phyloP scores from a whole-genome alignment of 2,329 filamentous ascomycete genomes.

The Madurella mycetomatis region DNA sequence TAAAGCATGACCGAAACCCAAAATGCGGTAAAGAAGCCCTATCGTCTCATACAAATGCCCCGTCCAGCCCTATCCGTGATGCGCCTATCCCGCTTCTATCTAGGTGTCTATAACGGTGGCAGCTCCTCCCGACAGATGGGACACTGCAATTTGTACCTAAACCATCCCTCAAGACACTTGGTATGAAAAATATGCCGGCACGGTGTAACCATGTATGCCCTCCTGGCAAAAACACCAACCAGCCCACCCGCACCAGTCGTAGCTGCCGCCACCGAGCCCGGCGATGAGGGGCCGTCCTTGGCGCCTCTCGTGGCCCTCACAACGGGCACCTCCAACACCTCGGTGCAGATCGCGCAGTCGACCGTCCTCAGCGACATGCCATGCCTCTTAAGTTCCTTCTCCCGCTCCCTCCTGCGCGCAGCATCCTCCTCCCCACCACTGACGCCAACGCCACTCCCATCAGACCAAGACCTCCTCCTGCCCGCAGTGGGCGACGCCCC shows the following conservation, averaged over 20 bases:
- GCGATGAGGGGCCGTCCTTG: neutral
- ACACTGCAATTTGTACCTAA: slow-evolving; percentile 88
- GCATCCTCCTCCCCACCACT: neutral
- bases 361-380: slow-evolving; percentile 49
- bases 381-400: slow-evolving; percentile 29
- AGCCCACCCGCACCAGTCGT: slow-evolving; percentile 42
- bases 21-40: too few relatives aligned
- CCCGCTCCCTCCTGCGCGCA: slow-evolving; percentile 31
- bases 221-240: slow-evolving; percentile 68
- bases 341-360: slow-evolving; percentile 94
- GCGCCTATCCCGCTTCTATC: too few relatives aligned
- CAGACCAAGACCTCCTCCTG: slow-evolving; percentile 26
- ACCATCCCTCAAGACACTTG: slow-evolving; percentile 89
- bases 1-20: too few relatives aligned
- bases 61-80: too few relatives aligned
- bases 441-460: slow-evolving; percentile 11
- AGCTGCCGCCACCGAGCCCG: slow-evolving; percentile 19
- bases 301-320: slow-evolving; percentile 54
- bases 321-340: slow-evolving; percentile 84
- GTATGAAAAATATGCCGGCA: slow-evolving; percentile 96
- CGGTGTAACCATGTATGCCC: slow-evolving; percentile 94
- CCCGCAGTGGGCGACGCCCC: neutral
- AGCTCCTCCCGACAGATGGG: slow-evolving; percentile 90
- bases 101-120: slow-evolving; percentile 63
- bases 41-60: too few relatives aligned